Evolutionary conservation across 208 protist species (phyloP).

Genomic region (Spongospora subterranea): DNA sequence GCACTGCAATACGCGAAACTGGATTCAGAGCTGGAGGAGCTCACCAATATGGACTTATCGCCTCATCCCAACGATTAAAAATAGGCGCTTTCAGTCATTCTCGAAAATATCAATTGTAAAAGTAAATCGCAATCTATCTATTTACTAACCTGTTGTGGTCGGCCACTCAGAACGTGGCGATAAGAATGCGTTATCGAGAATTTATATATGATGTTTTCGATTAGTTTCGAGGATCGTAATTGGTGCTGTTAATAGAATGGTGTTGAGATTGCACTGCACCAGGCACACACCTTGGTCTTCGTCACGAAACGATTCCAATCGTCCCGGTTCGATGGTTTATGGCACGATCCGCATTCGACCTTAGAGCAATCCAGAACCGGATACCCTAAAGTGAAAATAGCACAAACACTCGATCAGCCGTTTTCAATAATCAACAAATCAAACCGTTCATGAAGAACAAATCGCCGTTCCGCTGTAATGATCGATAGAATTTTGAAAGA

Average conservation of each 20-base stretch:
- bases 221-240: neutral
- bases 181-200: no score
- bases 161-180: no score
- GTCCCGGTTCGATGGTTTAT: neutral
- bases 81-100: no score
- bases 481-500: no score
- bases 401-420: neutral
- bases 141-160: no score
- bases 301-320: constrained; percentile 61
- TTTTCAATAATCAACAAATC: no score
- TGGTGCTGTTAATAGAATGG: constrained; percentile 56
- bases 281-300: constrained; percentile 54
- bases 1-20: constrained; percentile 45
- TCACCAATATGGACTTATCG: constrained; percentile 12
- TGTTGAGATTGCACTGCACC: neutral
- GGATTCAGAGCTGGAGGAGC: constrained; percentile 18
- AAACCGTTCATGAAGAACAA: no score
- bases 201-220: no score
- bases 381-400: neutral
- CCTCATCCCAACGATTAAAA: no score
- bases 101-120: no score
- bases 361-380: constrained; percentile 1
- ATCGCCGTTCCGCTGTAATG: no score
- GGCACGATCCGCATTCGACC: constrained; percentile 53
- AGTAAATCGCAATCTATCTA: no score